Evolutionary conservation across 495 filamentous ascomycete species (phyloP).

Genomic region (Neurospora sp.): DNA sequence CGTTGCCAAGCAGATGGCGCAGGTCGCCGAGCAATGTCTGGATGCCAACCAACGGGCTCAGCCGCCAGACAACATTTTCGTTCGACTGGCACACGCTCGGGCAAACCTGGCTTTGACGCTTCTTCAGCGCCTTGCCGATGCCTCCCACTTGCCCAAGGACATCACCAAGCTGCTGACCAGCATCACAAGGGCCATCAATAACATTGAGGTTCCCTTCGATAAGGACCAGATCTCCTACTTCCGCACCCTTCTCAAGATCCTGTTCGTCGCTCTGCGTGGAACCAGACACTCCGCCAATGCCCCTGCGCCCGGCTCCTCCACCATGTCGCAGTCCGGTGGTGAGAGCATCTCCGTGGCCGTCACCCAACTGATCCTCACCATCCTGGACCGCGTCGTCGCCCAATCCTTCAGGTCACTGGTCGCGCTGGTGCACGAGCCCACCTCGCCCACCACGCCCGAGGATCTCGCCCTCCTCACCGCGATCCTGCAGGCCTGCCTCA

Average conservation of each 20-base stretch:
- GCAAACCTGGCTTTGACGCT: conserved; percentile 68
- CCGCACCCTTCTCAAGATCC: conserved; percentile 69
- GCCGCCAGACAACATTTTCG: conserved; percentile 62
- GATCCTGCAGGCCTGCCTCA: conserved; percentile 71
- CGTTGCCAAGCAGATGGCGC: conserved; percentile 51
- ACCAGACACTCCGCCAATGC: conserved; percentile 18
- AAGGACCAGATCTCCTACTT: conserved; percentile 58
- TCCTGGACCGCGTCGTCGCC: conserved; percentile 67
- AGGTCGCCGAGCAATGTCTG: conserved; percentile 64
- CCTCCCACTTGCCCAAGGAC: conserved; percentile 47
- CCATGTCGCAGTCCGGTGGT: neutral
- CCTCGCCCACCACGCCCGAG: conserved; percentile 38
- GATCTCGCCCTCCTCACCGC: conserved; percentile 87
- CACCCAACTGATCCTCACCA: conserved; percentile 52
- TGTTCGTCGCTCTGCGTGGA: conserved; percentile 72
- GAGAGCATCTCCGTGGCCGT: conserved; percentile 26
- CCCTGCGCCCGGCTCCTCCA: conserved; percentile 10
- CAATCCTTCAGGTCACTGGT: conserved; percentile 72
- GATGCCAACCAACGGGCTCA: conserved; percentile 54
- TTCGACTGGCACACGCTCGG: conserved; percentile 56
- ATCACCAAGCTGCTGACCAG: conserved; percentile 51
- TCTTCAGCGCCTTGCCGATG: conserved; percentile 62
- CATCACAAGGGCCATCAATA: conserved; percentile 58
- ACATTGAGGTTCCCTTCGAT: conserved; percentile 54
- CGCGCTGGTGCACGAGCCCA: conserved; percentile 55